phyloP scores from a whole-genome alignment of 2,329 filamentous ascomycete genomes.

The Diaporthe citri region DNA sequence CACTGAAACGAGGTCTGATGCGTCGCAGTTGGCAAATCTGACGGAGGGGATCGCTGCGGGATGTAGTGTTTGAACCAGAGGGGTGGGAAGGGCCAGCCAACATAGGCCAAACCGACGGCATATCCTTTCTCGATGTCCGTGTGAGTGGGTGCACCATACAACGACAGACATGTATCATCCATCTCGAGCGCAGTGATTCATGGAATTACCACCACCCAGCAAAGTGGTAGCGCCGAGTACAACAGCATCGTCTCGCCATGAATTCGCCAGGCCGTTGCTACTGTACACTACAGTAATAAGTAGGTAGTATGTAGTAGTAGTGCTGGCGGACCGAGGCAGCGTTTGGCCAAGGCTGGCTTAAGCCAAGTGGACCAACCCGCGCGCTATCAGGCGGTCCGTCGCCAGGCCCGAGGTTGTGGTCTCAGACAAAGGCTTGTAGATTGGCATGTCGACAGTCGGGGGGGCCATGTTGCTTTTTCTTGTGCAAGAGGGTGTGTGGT shows the following conservation, averaged over 20 bases:
- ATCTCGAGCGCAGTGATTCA: background rate
- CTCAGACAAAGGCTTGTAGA: constrained; percentile 36
- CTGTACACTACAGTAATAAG: background rate
- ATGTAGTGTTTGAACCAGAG: background rate
- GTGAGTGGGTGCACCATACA: background rate
- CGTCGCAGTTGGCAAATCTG: constrained; percentile 14
- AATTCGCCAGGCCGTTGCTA: background rate
- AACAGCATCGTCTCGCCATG: constrained; percentile 25
- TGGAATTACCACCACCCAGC: constrained; percentile 2
- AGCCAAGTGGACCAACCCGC: constrained; percentile 25
- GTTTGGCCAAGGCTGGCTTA: constrained; percentile 25
- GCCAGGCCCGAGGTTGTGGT: constrained; percentile 36
- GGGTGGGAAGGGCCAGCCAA: background rate
- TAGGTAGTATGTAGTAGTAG: background rate
- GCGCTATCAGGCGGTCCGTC: constrained; percentile 32
- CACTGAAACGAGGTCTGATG: constrained; percentile 4
- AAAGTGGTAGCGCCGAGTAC: constrained; percentile 36
- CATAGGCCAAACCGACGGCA: background rate
- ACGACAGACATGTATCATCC: constrained; percentile 1
- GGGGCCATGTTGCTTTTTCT: constrained; percentile 26
- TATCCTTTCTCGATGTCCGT: background rate
- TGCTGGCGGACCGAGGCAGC: constrained; percentile 35
- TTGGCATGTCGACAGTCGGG: constrained; percentile 24
- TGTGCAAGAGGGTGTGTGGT: constrained; percentile 22
- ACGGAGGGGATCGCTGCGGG: constrained; percentile 16